Conservation (phyloP, 306 rosid species). For the Fragaria iinumae region DNA sequence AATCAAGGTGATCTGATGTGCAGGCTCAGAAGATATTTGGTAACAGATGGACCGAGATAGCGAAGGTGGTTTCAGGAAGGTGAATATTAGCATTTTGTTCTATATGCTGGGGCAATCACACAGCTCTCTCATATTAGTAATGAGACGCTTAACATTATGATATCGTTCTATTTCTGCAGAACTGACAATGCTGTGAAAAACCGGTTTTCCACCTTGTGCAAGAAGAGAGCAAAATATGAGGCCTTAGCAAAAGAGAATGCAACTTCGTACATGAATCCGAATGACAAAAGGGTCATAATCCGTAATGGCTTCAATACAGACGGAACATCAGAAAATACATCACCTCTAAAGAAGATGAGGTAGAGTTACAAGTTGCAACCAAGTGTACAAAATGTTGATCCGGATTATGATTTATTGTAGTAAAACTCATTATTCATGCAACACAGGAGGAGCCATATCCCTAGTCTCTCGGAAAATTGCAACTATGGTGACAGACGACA, state of each 20-base stretch:
- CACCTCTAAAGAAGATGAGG: conserved; percentile 67
- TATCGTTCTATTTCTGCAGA: conserved; percentile 43
- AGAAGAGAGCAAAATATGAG: conserved; percentile 96
- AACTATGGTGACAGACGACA: conserved; percentile 55
- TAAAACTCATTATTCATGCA: conserved; percentile 23
- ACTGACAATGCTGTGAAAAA: conserved; percentile 99
- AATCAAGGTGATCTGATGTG: conserved; percentile 32
- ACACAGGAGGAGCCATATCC: conserved; percentile 64
- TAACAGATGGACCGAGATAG: conserved; percentile 98
- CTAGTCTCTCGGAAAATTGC: conserved; percentile 53
- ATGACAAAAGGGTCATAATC: conserved; percentile 61
- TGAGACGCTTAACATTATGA: background rate
- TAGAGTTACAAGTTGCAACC: conserved; percentile 27
- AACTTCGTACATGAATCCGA: conserved; percentile 56
- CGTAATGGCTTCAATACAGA: conserved; percentile 48
- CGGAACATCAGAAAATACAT: conserved; percentile 49
- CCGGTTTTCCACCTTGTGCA: conserved; percentile 92
- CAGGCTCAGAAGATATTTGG: conserved; percentile 98
- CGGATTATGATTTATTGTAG: conserved; percentile 12
- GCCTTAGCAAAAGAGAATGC: conserved; percentile 87
- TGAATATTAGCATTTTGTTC: conserved; percentile 31
- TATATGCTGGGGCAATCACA: background rate
- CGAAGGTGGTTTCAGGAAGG: conserved; percentile 99
- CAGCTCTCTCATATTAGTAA: background rate
- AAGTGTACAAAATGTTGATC: conserved; percentile 15